Conservation (phyloP, 306 rosid genomes). For the Malus fusca region DNA sequence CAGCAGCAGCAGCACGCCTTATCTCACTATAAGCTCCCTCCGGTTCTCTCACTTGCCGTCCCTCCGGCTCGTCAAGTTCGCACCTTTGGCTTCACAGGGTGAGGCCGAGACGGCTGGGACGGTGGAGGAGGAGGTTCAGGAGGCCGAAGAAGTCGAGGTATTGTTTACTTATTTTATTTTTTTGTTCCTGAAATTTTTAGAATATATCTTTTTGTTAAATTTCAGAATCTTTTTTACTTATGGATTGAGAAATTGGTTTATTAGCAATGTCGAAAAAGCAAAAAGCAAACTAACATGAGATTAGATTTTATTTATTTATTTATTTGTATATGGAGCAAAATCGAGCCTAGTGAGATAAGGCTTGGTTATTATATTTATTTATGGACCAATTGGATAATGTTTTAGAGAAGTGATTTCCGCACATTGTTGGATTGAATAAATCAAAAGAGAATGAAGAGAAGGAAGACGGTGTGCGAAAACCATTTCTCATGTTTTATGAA, state of each 20-base stretch:
- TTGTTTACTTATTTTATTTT: not conserved
- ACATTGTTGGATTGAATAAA: no score
- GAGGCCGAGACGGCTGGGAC: slow-evolving; percentile 39
- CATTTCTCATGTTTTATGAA: not conserved
- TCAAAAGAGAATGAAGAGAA: no score
- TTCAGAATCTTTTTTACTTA: not conserved
- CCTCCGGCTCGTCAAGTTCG: slow-evolving; percentile 34
- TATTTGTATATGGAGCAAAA: not conserved
- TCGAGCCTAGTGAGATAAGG: no score
- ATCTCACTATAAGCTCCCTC: slow-evolving; percentile 17
- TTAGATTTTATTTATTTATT: not conserved
- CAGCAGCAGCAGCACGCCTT: slow-evolving; percentile 1
- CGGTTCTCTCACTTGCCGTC: slow-evolving; percentile 26
- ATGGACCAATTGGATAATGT: not conserved
- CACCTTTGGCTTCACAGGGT: slow-evolving; percentile 39
- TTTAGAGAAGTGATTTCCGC: no score
- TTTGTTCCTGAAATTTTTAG: not conserved
- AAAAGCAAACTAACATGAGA: not conserved
- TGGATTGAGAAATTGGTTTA: not conserved
- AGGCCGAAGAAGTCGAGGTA: slow-evolving; percentile 33
- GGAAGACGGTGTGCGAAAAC: no score
- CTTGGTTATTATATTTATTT: not conserved
- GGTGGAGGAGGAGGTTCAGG: slow-evolving; percentile 36
- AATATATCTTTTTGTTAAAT: not conserved
- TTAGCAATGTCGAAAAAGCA: not conserved